Base-by-base conservation (phyloP, 768 basidiomycete species). In the Mycena belliarum region DNA sequence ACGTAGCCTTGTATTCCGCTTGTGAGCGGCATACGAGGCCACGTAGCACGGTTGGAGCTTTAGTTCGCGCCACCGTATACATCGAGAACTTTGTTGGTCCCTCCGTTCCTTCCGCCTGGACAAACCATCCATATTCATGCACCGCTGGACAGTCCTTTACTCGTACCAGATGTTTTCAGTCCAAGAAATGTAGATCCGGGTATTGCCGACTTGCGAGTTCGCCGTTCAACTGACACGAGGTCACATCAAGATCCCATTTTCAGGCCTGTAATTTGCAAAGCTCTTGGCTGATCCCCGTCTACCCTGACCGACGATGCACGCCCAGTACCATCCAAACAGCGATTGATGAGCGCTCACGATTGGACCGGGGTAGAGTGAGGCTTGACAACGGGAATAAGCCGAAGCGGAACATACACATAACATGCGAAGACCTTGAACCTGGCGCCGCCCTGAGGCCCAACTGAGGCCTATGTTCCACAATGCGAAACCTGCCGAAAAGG, bases 331-430 rank as follows among this genome's bases (percentile, higher is more conserved):
- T 72, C 70, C 46, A 82, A 48, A 81, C 79, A 82, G 43, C 68
- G 69, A 48, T 75, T 77, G 16, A 77, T 66, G 16, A 83, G 69
- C 18, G 67, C 73, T 26, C 83, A 68, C 9, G 79, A 69, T 54
- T 79, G 74, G 48, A 70, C 70, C 8, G 81, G 81, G 60, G 57
- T 86, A 82, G 57, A 80, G 79, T 2, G 85, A 84, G 32, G 75
- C 81, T 80, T 81, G 45, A 37, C 23, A 26, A 7, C 12, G 33
- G 6, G 23, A 14, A 25, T 35, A 15, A 9, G 14, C 26, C 7
- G 28, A n/a, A n/a, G n/a, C n/a, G n/a, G n/a, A n/a, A 16, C 21
- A 21, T 21, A 32, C 8, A 21, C 4, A 32, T 63, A 8, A 47
- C 50, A 12, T 32, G 12, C 29, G 16, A 32, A 44, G 51, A 57